Evolutionary conservation across 371 early-diverging fungal species (phyloP), one percentile per base, ranked within the genome.

Genomic region (Dichotomocladium elegans): DNA sequence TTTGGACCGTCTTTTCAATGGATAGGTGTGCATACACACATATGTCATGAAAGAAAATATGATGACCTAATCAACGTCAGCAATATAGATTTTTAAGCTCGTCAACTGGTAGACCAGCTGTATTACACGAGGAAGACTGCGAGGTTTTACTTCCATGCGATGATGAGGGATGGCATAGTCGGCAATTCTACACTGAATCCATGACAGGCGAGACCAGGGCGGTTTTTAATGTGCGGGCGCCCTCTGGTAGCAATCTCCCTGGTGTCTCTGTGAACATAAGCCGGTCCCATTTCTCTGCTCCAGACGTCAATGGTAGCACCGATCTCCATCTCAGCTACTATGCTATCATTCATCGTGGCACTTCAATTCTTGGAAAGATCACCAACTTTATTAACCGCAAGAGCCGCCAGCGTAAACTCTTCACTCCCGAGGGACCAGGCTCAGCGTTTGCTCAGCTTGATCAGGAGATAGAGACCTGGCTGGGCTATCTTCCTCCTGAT

Each of bases 81-180:
- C 21, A 15, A 27, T 21, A 19, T 43, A 74, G 75, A 47, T 51
- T 76, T 5, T 17, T 55, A 17, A 72, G 77, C 37, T 62, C 81
- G 1, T 66, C 71, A 1, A 77, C 82, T 4, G 84, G 81, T 17
- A 62, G 78, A 29, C 82, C 84, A 3, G 41, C 62, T 7, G 61
- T 77, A 51, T 57, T 85, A 19, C 74, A 79, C 27, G 74, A 74
- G 25, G 66, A 69, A 22, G 86, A 85, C 46, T 76, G 77, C 26
- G 73, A 81, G 31, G 69, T 80, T 11, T 50, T 79, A 1, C 46
- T 82, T 14, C 80, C 86, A 3, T 68, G 73, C 19, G 81, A 81
- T 44, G 76, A 82, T 30, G 55, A 61, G 22, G 72, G 67, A 8
- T 76, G 80, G 81, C 51, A 67, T 25, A 66, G 57, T 24, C 74